A percentile compares a stretch with the other conserved stretches of the same genome.
phyloP scores from a whole-genome alignment of 495 filamentous ascomycete species.

The Cryomyces antarcticus region DNA sequence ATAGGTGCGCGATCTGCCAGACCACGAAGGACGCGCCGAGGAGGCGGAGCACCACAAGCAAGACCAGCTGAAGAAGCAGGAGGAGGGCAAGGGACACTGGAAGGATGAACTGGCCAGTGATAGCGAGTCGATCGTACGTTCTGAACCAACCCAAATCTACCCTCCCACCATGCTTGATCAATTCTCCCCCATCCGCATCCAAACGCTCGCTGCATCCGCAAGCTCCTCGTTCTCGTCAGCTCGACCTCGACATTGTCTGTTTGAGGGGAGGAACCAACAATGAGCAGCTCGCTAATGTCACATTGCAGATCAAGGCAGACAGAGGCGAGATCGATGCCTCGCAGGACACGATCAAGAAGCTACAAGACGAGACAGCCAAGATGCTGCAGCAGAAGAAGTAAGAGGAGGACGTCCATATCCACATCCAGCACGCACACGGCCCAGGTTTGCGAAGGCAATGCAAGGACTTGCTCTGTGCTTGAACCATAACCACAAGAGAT shows the following conservation, averaged over 20 bases:
- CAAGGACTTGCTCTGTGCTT: too few species aligned
- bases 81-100: conserved; percentile 63
- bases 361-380: conserved; percentile 32
- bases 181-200: background rate
- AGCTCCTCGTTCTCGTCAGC: background rate
- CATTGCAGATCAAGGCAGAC: conserved; percentile 40
- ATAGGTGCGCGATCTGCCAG: background rate
- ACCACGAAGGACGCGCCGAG: conserved; percentile 12
- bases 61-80: conserved; percentile 44
- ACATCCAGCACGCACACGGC: too few species aligned
- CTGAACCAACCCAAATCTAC: background rate
- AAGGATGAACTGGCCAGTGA: conserved; percentile 58
- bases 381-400: conserved; percentile 6
- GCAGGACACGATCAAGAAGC: conserved; percentile 23
- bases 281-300: background rate
- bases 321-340: conserved; percentile 29
- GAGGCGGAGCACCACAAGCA: conserved; percentile 54
- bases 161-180: background rate
- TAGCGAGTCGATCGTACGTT: conserved; percentile 55
- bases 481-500: too few species aligned
- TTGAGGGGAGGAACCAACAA: background rate
- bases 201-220: background rate
- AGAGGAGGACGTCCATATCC: too few species aligned
- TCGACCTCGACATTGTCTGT: too few species aligned
- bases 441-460: too few species aligned